Evolutionary conservation across 495 filamentous ascomycete genomes (phyloP), one percentile per base, ranked within the genome.

Genomic region (Wilcoxina mikolae): DNA sequence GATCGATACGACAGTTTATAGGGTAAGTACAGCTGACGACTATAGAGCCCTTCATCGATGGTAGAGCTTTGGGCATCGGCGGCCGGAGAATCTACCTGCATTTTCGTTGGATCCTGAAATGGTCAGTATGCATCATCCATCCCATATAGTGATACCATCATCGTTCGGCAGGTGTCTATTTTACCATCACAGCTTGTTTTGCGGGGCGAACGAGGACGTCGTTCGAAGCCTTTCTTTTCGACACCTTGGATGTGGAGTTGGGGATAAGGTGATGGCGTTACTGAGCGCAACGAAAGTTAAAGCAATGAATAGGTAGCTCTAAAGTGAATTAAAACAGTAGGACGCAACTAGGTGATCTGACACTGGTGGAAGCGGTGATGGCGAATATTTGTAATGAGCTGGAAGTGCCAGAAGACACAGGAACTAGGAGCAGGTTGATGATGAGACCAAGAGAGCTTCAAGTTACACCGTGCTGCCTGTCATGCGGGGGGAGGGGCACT

Each of bases 31-130:
- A 99, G 85, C 71, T 99, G 93, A 54, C 93, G 79, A 70, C 88
- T 95, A 76, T 99, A 99, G 58, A 99, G 77, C 49, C 85, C 86
- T 71, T 99, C 93, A 68, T 99, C 93, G 71, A 99, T 96, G 60
- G 93, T 78, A 17, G 17, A 23, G 50, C 33, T 53, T 23, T 68
- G 67, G 44, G 69, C 70, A 39, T 51, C 46, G 45, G 69, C 68
- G 20, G 71, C 66, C 12, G 61, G 61, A 3, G 60, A 58, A 53
- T 76, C 75, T 59, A 75, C 58, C 53, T 67, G 64, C 65, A 67
- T 67, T 23, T 65, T 67, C 51, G 60, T 59, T 38, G 60, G 56
- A 43, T 58, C 58, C 60, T 66, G 23, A 23, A 27, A 11, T 11
- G 33, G 42, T n/a, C 7, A 55, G 20, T 35, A 11, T 41, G 25